These are phyloP conservation scores for Lachancea sp. DNA, from an alignment of 805 yeast genomes.

Conservation along the genomic window DNA sequence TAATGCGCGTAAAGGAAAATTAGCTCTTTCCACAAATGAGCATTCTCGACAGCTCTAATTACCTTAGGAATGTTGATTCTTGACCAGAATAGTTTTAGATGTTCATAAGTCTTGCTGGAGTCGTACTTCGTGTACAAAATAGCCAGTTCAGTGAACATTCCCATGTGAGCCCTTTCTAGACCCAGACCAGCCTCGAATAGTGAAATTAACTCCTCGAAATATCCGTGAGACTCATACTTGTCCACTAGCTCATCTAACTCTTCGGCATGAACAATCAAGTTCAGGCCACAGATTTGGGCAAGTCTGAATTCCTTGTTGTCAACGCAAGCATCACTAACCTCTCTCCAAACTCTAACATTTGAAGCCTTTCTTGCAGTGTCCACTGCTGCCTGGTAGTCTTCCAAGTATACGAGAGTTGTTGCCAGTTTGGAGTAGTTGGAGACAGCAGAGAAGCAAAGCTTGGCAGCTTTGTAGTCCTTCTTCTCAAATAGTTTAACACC, in stretches of 20 bases:
- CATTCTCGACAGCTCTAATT: conserved; percentile 83
- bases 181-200: conserved; percentile 94
- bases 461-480: conserved; percentile 87
- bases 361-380: conserved; percentile 98
- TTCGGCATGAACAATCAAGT: conserved; percentile 94
- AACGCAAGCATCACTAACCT: conserved; percentile 94
- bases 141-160: conserved; percentile 97
- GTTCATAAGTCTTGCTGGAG: conserved; percentile 90
- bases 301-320: conserved; percentile 90
- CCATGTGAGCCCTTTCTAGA: conserved; percentile 98
- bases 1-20: conserved; percentile 95
- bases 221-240: conserved; percentile 84
- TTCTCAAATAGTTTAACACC: conserved; percentile 86
- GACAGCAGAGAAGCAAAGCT: conserved; percentile 73
- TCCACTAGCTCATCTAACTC: conserved; percentile 85
- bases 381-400: conserved; percentile 93
- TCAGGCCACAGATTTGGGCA: conserved; percentile 98
- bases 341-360: conserved; percentile 90
- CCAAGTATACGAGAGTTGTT: conserved; percentile 86
- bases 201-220: conserved; percentile 84
- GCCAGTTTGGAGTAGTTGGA: conserved; percentile 95
- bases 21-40: conserved; percentile 94
- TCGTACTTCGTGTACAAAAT: conserved; percentile 82
- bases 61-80: conserved; percentile 97
- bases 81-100: conserved; percentile 95